Conservation (phyloP, 2,329 filamentous ascomycete species). For the Setomelanomma holmii region DNA sequence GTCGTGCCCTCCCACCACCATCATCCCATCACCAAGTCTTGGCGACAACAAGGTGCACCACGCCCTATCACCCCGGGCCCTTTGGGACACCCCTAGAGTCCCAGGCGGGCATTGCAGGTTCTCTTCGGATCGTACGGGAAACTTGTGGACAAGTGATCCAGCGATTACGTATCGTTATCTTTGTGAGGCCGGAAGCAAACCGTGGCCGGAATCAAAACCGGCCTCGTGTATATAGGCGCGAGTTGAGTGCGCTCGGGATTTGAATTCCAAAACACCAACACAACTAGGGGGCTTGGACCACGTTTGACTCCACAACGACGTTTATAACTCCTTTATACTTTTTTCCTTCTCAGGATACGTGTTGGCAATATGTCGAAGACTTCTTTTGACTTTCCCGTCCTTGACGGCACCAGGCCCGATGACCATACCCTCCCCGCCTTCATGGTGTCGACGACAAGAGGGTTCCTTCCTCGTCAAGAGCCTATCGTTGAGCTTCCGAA, state of each 20-base stretch:
- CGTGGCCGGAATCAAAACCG: conserved; percentile 44
- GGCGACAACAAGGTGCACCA: conserved; percentile 20
- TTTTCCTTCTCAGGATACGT: conserved; percentile 1
- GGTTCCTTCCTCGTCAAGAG: conserved; percentile 72
- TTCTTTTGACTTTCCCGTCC: conserved; percentile 63
- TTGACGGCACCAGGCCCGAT: conserved; percentile 67
- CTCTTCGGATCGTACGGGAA: conserved; percentile 12
- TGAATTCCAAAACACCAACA: conserved; percentile 11
- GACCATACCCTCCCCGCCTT: conserved; percentile 73
- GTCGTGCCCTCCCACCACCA: too few species aligned
- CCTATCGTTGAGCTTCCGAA: conserved; percentile 65
- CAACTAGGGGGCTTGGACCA: conserved; percentile 6
- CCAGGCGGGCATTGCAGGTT: conserved; percentile 11
- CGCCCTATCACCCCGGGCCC: neutral
- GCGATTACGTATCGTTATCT: conserved; percentile 49
- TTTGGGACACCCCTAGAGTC: conserved; percentile 2
- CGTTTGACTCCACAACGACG: neutral
- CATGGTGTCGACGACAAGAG: conserved; percentile 78
- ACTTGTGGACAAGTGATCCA: conserved; percentile 31
- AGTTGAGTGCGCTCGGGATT: conserved; percentile 19
- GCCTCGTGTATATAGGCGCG: conserved; percentile 46
- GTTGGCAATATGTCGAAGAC: conserved; percentile 50
- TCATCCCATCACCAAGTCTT: conserved; percentile 13
- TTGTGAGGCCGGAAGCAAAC: conserved; percentile 44
- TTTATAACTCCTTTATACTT: neutral